Evolutionary conservation across 306 rosid genomes (phyloP), one percentile per base, ranked within the genome.

Genomic region (Sophora flavescens): DNA sequence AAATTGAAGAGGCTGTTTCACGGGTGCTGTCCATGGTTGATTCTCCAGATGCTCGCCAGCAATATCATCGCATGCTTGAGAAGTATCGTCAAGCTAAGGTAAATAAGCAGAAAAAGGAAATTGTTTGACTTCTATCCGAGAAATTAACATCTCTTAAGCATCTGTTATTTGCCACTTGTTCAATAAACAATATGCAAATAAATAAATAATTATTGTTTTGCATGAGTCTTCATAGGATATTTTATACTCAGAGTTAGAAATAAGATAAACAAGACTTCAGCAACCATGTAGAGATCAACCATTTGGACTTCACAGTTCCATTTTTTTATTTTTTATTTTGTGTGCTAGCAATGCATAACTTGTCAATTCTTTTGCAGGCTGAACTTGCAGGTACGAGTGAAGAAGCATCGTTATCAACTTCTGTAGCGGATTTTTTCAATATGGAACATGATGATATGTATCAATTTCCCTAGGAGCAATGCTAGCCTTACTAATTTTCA

Each of bases 71-170:
- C 64, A 85, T 91, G 89, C 90, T 92, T 72, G 87, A 89, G 83
- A 86, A 83, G 82, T 89, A 84, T 81, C 88, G 83, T 38, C 91
- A 91, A 87, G 97, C 93, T 75, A 96, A 92, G 97, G 99, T 96
- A 71, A 77, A 69, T 58, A 80, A 69, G 54, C 16, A 3, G 22
- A 51, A 30, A 28, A 15, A 17, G 42, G 15, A 47, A 22, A 38
- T 3, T 15, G 56, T 72, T 77, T 53, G 41, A 17, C 1, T 39
- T 48, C 38, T 54, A 65, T 72, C 17, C 63, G 5, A n/a, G 38
- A 16, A 44, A 63, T 56, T 59, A 9, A 42, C 41, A 35, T 62
- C 33, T 57, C 36, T 70, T 32, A 13, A 64, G 63, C 44, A 47
- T 64, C 18, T 58, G 42, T 38, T 32, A 26, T 71, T 52, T 64